phyloP scores from a whole-genome alignment of 495 filamentous ascomycete genomes.

The Neurospora africana region DNA sequence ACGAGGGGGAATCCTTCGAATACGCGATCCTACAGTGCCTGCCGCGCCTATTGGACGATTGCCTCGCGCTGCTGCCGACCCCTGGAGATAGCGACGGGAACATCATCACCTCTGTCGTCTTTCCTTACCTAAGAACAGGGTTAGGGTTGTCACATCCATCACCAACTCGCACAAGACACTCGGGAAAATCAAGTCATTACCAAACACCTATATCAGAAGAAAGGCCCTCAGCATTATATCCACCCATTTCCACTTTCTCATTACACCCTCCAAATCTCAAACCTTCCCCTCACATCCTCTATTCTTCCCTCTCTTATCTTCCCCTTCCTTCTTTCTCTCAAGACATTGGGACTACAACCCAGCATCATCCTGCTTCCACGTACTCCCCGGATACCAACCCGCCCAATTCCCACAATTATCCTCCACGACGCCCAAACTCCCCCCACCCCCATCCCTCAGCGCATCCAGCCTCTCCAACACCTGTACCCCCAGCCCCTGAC shows the following conservation, averaged over 20 bases:
- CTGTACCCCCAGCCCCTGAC: conserved; percentile 34
- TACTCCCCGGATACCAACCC: not conserved
- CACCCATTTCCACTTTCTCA: not conserved
- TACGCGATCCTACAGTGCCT: no score
- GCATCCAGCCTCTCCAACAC: conserved; percentile 22
- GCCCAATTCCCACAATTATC: not conserved
- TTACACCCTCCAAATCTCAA: not conserved
- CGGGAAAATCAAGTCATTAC: not conserved
- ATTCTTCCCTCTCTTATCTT: not conserved
- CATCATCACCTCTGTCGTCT: not conserved
- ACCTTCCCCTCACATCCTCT: not conserved
- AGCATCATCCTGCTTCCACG: not conserved
- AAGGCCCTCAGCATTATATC: not conserved
- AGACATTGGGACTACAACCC: not conserved
- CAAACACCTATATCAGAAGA: not conserved
- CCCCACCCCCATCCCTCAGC: not conserved
- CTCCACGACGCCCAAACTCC: not conserved
- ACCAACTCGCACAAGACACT: not conserved
- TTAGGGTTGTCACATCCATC: not conserved
- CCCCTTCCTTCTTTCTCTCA: not conserved
- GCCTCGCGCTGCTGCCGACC: no score
- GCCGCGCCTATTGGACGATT: no score
- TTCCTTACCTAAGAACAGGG: not conserved
- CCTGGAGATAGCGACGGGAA: not conserved
- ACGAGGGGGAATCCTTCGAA: no score